phyloP scores from a whole-genome alignment of 345 rosid species.

The Microcos paniculata region DNA sequence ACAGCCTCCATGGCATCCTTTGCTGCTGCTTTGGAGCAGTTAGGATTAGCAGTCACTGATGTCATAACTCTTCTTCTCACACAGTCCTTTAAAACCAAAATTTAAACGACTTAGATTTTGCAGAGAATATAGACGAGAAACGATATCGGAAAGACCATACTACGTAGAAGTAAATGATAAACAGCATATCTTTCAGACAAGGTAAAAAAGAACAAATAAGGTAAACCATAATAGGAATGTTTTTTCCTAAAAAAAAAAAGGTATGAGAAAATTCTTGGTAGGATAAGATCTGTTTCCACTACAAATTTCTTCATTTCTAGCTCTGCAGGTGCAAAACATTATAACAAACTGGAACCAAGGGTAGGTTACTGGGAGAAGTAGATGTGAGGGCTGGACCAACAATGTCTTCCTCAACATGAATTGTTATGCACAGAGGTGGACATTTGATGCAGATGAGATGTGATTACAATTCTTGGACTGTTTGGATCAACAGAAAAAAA shows the following conservation, averaged over 20 bases:
- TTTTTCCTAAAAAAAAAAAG: too few species aligned
- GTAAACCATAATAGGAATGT: neutral
- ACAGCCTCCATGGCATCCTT: slow-evolving; percentile 89
- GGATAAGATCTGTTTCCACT: neutral
- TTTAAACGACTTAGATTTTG: neutral
- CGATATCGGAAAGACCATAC: neutral
- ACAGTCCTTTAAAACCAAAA: slow-evolving; percentile 61
- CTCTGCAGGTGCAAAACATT: neutral
- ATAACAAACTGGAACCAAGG: neutral
- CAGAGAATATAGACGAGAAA: neutral
- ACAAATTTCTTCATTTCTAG: neutral
- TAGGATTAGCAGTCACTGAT: slow-evolving; percentile 63
- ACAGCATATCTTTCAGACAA: neutral
- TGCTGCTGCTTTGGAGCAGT: slow-evolving; percentile 78
- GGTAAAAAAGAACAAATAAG: neutral
- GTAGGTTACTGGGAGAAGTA: neutral
- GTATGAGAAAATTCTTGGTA: neutral
- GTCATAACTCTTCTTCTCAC: slow-evolving; percentile 83
- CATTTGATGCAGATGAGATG: too few species aligned
- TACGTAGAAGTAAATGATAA: neutral
- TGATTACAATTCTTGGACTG: neutral
- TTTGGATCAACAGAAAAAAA: too few species aligned
- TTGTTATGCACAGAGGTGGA: neutral
- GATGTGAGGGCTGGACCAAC: neutral
- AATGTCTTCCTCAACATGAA: neutral